These are phyloP conservation scores for Cystofilobasidium bisporidii DNA, from an alignment of 768 basidiomycete genomes.

Conservation along the genomic window DNA sequence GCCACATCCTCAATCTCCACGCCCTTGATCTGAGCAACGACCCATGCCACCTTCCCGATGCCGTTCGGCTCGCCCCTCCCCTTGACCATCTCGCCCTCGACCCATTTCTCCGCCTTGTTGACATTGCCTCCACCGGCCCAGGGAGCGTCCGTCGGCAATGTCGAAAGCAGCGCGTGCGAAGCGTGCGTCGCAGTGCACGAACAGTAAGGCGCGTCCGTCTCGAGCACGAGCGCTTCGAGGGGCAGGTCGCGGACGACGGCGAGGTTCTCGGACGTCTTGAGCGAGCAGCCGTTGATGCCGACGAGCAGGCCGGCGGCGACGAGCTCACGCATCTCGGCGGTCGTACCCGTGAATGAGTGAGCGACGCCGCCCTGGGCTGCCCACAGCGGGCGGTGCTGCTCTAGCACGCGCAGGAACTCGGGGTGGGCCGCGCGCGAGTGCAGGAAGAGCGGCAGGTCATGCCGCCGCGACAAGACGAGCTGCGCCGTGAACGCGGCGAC, in stretches of 20 bases:
- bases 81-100: constrained; percentile 55
- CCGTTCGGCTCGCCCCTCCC: constrained; percentile 64
- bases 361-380: constrained; percentile 63
- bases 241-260: constrained; percentile 51
- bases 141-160: constrained; percentile 46
- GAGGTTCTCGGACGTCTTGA: constrained; percentile 63
- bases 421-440: constrained; percentile 68
- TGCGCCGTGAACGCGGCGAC: constrained; percentile 58
- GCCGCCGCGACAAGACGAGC: constrained; percentile 57
- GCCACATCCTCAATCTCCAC: constrained; percentile 50
- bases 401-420: constrained; percentile 59
- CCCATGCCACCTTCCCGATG: constrained; percentile 64
- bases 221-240: constrained; percentile 55
- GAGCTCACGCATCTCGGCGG: constrained; percentile 55
- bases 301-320: constrained; percentile 58
- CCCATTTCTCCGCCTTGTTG: constrained; percentile 53
- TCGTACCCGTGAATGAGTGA: constrained; percentile 67
- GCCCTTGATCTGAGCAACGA: constrained; percentile 47
- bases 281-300: constrained; percentile 63
- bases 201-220: constrained; percentile 57
- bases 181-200: constrained; percentile 59
- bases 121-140: constrained; percentile 49
- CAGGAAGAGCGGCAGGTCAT: constrained; percentile 66
- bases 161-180: constrained; percentile 48
- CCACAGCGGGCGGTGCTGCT: constrained; percentile 45